Evolutionary conservation across 2,329 filamentous ascomycete genomes (phyloP).

Genomic region (Fusarium sp.): DNA sequence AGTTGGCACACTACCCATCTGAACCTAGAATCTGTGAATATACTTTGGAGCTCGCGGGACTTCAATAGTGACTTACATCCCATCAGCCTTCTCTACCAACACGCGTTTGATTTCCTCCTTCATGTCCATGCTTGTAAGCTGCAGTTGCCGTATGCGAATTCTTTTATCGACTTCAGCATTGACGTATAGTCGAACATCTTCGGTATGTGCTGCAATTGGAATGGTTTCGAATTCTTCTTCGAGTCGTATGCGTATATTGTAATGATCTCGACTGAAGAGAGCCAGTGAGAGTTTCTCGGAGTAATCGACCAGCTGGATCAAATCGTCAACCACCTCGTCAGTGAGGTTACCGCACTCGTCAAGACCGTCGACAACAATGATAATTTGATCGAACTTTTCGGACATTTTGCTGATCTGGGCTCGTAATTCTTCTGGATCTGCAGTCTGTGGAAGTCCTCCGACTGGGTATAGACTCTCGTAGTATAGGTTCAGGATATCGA

Average conservation of each 20-base stretch:
- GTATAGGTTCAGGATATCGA: background rate
- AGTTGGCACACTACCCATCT: conserved; percentile 38
- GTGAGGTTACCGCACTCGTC: conserved; percentile 10
- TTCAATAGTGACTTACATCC: conserved; percentile 5
- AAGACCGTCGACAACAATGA: background rate
- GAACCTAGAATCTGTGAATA: conserved; percentile 2
- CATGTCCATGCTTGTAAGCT: background rate
- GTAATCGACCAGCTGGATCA: background rate
- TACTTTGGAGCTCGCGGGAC: fast-evolving
- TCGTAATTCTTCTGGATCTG: background rate
- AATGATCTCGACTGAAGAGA: conserved; percentile 21
- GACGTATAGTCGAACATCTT: conserved; percentile 22
- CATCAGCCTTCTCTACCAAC: conserved; percentile 8
- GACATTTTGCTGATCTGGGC: fast-evolving
- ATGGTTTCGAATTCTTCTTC: background rate
- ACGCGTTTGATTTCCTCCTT: conserved; percentile 14
- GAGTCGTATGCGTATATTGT: background rate
- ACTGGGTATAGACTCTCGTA: background rate
- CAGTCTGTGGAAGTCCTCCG: fast-evolving
- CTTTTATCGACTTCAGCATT: conserved; percentile 18
- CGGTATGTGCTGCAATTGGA: conserved; percentile 3
- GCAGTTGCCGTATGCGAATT: background rate
- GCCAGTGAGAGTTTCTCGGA: background rate
- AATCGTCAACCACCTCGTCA: background rate
- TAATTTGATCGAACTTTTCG: background rate